A percentile compares a stretch with the other conserved stretches of the same genome.
Conservation (phyloP, 2,329 filamentous ascomycete species). For the Sclerotinia minor region DNA sequence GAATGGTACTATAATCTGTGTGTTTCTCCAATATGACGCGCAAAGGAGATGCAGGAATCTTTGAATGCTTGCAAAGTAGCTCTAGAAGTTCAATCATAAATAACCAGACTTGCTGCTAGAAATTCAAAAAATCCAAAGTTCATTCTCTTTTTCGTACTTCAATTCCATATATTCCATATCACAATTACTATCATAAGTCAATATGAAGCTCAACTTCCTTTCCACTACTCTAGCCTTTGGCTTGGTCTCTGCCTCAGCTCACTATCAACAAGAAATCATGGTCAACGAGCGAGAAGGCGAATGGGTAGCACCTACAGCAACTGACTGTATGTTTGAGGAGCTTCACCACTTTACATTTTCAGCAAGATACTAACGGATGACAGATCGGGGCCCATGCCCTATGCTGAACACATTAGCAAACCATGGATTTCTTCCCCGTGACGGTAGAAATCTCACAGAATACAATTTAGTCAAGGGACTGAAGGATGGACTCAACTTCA, state of each 20-base stretch:
- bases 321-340: background rate
- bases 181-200: background rate
- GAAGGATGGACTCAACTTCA: constrained; percentile 47
- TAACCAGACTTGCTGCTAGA: background rate
- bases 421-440: constrained; percentile 47
- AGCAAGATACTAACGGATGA: constrained; percentile 16
- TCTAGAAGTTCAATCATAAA: background rate
- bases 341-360: background rate
- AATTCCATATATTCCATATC: background rate
- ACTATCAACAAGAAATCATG: background rate
- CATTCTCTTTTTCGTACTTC: background rate
- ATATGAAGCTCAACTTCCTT: constrained; percentile 15
- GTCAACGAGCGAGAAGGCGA: background rate
- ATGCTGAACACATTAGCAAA: constrained; percentile 50
- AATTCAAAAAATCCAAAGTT: background rate
- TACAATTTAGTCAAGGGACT: constrained; percentile 44
- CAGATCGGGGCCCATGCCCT: constrained; percentile 44
- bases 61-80: background rate
- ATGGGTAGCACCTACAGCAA: constrained; percentile 3
- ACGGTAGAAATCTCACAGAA: constrained; percentile 44
- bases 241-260: background rate
- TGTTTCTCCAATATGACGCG: constrained; percentile 5
- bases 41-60: background rate
- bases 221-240: background rate
- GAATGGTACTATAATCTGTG: background rate